Evolutionary conservation across 2,329 filamentous ascomycete species (phyloP), one percentile per base, ranked within the genome.

Genomic region (Sclerotinia spermophila): DNA sequence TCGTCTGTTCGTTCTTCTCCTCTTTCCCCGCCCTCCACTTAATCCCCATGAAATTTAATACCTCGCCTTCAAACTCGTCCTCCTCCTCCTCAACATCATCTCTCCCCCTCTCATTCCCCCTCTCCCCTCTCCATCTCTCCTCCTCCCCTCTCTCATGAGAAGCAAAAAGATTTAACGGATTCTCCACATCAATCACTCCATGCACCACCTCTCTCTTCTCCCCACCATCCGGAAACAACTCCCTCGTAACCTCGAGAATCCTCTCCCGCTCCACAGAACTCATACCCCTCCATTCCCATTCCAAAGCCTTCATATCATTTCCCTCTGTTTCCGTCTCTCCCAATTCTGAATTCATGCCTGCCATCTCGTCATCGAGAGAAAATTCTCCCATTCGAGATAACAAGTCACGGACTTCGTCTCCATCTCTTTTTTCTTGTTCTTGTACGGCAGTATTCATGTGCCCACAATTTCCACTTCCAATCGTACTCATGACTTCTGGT

Each of bases 371-470:
- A n/a, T 59, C 56, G 2, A 40, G 40, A 40, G 24, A 40, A 8
- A 27, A 3, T 24, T 3, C 24, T n/a, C 35, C 33, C 4, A 40
- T 40, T 40, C 35, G 8, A 11, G 56, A 59, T 40, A 85, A 79
- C 38, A 85, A 76, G n/a, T 76, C 75, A 15, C 82, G 67, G 7
- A 84, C 82, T 5, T 78, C 83, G 48, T 77, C 73, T 38, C 83
- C 83, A 73, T 85, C 83, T 42, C 60, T 69, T 33, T 45, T 71
- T 69, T 77, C 71, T 72, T 77, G 75, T 21, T 79, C 74, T 59
- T 2, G 35, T 13, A 59, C 24, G 24, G 24, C 0, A 15, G 15
- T 27, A 40, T 17, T 15, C 24, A 15, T 40, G 8, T 27, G 1
- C 55, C 10, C 11, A 1, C 21, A 8, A 35, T 24, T 33, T 24